phyloP scores from a whole-genome alignment of 306 rosid species.

The Casuarina equisetifolia region DNA sequence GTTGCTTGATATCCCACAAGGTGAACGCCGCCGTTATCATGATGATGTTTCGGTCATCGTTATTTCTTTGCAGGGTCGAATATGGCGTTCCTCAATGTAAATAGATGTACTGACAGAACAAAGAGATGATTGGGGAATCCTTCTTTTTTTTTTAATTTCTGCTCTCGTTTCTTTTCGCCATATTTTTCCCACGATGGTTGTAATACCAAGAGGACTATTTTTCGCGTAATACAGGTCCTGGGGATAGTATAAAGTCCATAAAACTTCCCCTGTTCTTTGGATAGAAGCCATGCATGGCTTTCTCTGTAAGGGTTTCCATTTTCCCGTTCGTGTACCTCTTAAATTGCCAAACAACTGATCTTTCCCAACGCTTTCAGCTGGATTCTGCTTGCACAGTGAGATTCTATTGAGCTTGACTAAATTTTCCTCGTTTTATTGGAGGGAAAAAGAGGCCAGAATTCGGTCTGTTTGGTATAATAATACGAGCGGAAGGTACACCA shows the following conservation, averaged over 20 bases:
- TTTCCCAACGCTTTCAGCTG: no score
- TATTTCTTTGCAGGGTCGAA: conserved; percentile 70
- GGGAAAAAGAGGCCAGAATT: no score
- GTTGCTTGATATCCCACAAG: conserved; percentile 79
- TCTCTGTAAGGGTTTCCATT: not conserved
- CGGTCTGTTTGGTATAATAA: no score
- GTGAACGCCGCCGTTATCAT: conserved; percentile 78
- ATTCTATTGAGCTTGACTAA: no score
- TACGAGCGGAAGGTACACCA: not conserved
- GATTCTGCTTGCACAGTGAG: no score
- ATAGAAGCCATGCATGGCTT: not conserved
- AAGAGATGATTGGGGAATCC: conserved; percentile 14
- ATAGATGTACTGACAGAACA: conserved; percentile 17
- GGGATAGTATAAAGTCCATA: not conserved
- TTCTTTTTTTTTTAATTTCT: conserved; percentile 6
- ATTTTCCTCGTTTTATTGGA: no score
- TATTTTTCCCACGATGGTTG: not conserved
- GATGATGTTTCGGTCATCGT: conserved; percentile 75
- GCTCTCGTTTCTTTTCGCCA: not conserved
- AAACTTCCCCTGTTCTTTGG: not conserved
- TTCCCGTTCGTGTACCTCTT: not conserved
- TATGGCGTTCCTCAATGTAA: conserved; percentile 70
- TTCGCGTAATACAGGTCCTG: not conserved
- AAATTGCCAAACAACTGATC: no score
- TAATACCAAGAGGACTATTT: not conserved